These are phyloP conservation scores for Macrotyloma uniflorum DNA, from an alignment of 306 rosid species.

Conservation along the genomic window DNA sequence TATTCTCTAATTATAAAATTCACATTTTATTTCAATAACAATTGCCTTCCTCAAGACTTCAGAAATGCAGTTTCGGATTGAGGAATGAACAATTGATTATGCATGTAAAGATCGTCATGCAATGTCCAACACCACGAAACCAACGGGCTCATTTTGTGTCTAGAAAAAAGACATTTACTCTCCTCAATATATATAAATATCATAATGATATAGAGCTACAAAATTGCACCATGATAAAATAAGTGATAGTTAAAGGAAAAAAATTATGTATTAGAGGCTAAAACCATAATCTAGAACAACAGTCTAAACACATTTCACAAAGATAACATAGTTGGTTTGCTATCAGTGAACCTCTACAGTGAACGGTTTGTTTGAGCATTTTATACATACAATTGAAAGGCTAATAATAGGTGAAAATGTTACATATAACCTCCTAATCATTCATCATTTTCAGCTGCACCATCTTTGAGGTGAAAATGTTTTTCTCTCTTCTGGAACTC, in stretches of 20 bases:
- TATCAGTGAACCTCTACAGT: slow-evolving; percentile 22
- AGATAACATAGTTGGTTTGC: slow-evolving; percentile 2
- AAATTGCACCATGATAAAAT: not conserved
- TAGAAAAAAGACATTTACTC: too few relatives aligned
- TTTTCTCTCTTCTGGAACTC: slow-evolving; percentile 96
- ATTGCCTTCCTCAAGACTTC: too few relatives aligned
- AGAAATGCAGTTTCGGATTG: too few relatives aligned
- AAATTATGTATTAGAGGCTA: not conserved
- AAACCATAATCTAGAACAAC: slow-evolving; percentile 14
- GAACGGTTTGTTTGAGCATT: slow-evolving; percentile 36
- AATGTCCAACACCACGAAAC: too few relatives aligned
- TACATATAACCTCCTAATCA: slow-evolving; percentile 47
- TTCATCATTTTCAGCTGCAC: slow-evolving; percentile 73
- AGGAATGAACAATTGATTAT: too few relatives aligned
- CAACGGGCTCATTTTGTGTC: not conserved
- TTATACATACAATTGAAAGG: slow-evolving; percentile 32
- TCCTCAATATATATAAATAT: too few relatives aligned
- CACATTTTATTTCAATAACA: too few relatives aligned
- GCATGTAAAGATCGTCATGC: too few relatives aligned
- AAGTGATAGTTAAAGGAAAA: not conserved
- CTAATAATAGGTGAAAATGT: not conserved
- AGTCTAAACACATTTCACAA: slow-evolving; percentile 30
- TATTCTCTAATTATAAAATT: too few relatives aligned
- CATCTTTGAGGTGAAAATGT: slow-evolving; percentile 97
- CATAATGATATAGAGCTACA: not conserved